Percentiles rank a stretch among this genome's conserved stretches.
These are phyloP conservation scores for Phytopythium kandeliae DNA, from an alignment of 352 stramenopile genomes.

Conservation along the genomic window DNA sequence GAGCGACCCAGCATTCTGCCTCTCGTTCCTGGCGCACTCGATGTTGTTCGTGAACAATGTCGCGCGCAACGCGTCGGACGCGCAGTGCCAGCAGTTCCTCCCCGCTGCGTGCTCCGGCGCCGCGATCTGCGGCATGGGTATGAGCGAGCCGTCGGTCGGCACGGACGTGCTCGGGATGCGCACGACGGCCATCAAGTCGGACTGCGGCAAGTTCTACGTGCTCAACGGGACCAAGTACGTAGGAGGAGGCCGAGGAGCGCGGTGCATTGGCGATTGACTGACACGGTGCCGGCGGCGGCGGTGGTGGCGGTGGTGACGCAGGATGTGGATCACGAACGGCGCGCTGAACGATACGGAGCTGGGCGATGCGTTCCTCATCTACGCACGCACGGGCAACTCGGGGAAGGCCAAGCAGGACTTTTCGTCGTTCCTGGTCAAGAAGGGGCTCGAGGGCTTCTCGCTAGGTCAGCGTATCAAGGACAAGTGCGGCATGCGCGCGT, in stretches of 20 bases:
- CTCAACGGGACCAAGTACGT: slow-evolving; percentile 83
- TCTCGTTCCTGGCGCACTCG: slow-evolving; percentile 95
- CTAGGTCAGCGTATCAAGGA: slow-evolving; percentile 98
- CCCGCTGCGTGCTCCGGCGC: slow-evolving; percentile 89
- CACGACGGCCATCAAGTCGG: slow-evolving; percentile 88
- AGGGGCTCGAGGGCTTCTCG: slow-evolving; percentile 94
- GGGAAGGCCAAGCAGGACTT: slow-evolving; percentile 88
- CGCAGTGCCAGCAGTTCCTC: slow-evolving; percentile 87
- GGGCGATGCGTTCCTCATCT: slow-evolving; percentile 98
- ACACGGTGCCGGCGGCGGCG: background rate
- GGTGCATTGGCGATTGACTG: background rate
- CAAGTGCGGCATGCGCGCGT: slow-evolving; percentile 97
- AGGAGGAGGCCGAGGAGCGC: background rate
- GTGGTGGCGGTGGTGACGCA: too few relatives aligned
- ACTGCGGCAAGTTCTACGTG: slow-evolving; percentile 89
- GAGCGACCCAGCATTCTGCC: slow-evolving; percentile 97
- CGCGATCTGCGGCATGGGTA: slow-evolving; percentile 98
- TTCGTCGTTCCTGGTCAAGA: slow-evolving; percentile 98
- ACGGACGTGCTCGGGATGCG: slow-evolving; percentile 95
- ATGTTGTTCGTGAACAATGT: slow-evolving; percentile 95
- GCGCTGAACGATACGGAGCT: slow-evolving; percentile 93
- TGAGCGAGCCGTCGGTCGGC: slow-evolving; percentile 97
- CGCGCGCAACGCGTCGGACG: slow-evolving; percentile 84
- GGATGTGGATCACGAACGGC: slow-evolving; percentile 99
- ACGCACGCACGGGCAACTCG: slow-evolving; percentile 92